Evolutionary conservation across 2,329 filamentous ascomycete species (phyloP).

Genomic region (Penicillium concentricum): DNA sequence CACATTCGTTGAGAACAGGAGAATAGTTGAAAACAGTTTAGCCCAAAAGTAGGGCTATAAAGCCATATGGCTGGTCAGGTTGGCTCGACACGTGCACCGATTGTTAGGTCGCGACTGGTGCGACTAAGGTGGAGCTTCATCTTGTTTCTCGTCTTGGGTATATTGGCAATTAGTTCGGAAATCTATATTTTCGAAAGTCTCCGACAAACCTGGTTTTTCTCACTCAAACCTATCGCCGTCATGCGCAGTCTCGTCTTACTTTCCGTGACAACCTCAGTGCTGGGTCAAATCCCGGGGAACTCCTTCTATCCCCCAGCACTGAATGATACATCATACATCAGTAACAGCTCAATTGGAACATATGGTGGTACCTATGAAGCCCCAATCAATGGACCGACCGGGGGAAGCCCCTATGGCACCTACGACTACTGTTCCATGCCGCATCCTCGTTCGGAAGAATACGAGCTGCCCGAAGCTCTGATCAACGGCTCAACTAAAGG

Average conservation of each 20-base stretch:
- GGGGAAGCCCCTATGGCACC: conserved; percentile 26
- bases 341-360: conserved; percentile 35
- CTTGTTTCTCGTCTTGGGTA: background rate
- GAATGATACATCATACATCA: conserved; percentile 40
- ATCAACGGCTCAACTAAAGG: conserved; percentile 27
- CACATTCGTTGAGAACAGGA: background rate
- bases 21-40: background rate
- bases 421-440: conserved; percentile 45
- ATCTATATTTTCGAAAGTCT: background rate
- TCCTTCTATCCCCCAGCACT: conserved; percentile 38
- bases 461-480: conserved; percentile 31
- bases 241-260: conserved; percentile 14
- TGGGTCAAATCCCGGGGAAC: conserved; percentile 16
- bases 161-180: background rate
- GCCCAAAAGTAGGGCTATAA: background rate
- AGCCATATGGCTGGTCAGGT: background rate
- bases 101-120: conserved; percentile 1
- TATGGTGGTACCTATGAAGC: conserved; percentile 40
- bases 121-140: background rate
- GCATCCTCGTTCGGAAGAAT: conserved; percentile 36
- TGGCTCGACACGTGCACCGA: conserved; percentile 1
- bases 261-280: conserved; percentile 4
- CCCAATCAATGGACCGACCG: conserved; percentile 21
- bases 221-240: background rate
- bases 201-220: background rate